Evolutionary conservation across 2,329 filamentous ascomycete species (phyloP).

Genomic region (Penicillium glabrum): DNA sequence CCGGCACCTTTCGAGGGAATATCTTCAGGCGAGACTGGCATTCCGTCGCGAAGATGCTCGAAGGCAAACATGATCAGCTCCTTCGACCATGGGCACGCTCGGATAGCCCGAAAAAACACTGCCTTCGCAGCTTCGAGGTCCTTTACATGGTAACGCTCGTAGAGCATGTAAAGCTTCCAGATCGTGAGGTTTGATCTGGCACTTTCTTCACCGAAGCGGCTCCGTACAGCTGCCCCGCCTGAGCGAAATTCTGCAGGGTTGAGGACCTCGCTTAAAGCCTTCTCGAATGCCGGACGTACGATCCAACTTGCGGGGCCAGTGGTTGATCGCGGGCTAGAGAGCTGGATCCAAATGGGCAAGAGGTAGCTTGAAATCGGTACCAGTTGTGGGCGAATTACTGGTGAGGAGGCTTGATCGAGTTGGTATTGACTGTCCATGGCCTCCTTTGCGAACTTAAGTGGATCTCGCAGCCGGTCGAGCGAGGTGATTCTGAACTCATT

Average conservation of each 20-base stretch:
- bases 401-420: background rate
- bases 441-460: constrained; percentile 44
- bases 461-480: constrained; percentile 71
- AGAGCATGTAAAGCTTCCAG: constrained; percentile 56
- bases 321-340: constrained; percentile 44
- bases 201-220: constrained; percentile 6
- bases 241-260: constrained; percentile 4
- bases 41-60: constrained; percentile 36
- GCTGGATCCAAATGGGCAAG: constrained; percentile 58
- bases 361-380: constrained; percentile 50
- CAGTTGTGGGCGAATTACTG: constrained; percentile 8
- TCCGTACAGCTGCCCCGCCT: constrained; percentile 1
- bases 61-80: constrained; percentile 60
- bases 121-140: constrained; percentile 47
- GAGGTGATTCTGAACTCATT: constrained; percentile 71
- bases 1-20: constrained; percentile 13
- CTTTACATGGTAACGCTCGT: constrained; percentile 42
- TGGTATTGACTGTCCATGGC: constrained; percentile 28
- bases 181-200: constrained; percentile 44
- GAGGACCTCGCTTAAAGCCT: constrained; percentile 43
- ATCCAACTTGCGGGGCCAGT: constrained; percentile 51
- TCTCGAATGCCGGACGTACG: constrained; percentile 56
- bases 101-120: constrained; percentile 57
- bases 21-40: background rate
- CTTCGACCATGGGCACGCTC: constrained; percentile 64